These are phyloP conservation scores for Clitopilus passeckerianus DNA, from an alignment of 768 basidiomycete species.

Conservation along the genomic window DNA sequence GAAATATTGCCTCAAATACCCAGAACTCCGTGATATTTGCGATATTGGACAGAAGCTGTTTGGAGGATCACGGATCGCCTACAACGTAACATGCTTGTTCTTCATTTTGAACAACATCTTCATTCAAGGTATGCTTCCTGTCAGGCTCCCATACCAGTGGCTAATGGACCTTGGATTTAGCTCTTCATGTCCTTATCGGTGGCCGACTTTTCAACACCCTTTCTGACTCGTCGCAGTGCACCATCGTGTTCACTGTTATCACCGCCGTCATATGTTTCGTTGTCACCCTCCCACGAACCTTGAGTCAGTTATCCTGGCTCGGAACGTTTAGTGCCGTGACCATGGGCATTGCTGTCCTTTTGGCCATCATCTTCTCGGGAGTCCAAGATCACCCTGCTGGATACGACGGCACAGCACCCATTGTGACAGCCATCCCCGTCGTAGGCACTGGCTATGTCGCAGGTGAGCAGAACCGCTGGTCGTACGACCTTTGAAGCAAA, in stretches of 20 bases:
- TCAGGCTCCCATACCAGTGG: too few species aligned
- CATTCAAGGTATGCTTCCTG: constrained; percentile 33
- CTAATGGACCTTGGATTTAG: constrained; percentile 9
- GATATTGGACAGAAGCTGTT: constrained; percentile 46
- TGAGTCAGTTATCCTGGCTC: constrained; percentile 32
- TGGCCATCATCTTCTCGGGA: constrained; percentile 36
- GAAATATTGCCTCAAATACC: constrained; percentile 44
- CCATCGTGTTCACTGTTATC: constrained; percentile 31
- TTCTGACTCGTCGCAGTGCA: constrained; percentile 34
- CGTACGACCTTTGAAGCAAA: not conserved
- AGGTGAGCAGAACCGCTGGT: constrained; percentile 15
- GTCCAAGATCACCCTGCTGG: constrained; percentile 36
- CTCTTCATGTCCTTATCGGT: constrained; percentile 40
- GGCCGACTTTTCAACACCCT: constrained; percentile 41
- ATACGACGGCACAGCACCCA: constrained; percentile 28
- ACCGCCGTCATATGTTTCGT: constrained; percentile 33
- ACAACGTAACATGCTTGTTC: constrained; percentile 45
- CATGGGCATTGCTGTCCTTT: constrained; percentile 41
- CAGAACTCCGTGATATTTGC: constrained; percentile 44
- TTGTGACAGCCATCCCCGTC: constrained; percentile 30
- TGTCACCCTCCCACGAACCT: constrained; percentile 37
- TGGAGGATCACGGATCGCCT: constrained; percentile 39
- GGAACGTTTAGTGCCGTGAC: constrained; percentile 36
- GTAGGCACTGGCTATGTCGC: constrained; percentile 32
- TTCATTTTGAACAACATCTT: constrained; percentile 53